These are phyloP conservation scores for Mortierella sp. DNA, from an alignment of 371 early-diverging fungal species.

Conservation along the genomic window DNA sequence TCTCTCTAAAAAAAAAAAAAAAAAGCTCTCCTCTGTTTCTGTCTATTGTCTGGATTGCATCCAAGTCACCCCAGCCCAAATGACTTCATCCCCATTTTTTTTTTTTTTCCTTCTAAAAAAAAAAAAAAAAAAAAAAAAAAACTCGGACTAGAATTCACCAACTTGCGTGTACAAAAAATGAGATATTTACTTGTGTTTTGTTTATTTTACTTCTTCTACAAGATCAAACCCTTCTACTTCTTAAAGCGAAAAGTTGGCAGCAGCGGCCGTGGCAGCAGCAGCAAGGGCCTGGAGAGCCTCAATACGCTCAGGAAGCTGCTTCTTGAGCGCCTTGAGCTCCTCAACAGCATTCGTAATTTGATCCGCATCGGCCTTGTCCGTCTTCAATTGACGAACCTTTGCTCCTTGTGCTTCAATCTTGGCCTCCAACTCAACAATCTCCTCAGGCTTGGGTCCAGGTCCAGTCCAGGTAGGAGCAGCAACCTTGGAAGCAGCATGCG, in stretches of 20 bases:
- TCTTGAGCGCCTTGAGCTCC: constrained; percentile 56
- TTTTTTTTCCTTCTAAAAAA: too few relatives aligned
- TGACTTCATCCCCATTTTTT: too few relatives aligned
- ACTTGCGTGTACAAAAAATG: neutral
- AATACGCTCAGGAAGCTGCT: constrained; percentile 51
- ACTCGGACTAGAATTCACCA: too few relatives aligned
- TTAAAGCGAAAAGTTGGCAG: constrained; percentile 33
- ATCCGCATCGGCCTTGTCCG: constrained; percentile 60
- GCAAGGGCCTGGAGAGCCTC: constrained; percentile 36
- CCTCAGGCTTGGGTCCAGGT: constrained; percentile 58
- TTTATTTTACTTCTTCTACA: neutral
- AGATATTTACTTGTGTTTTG: neutral
- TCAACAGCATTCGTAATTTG: constrained; percentile 55
- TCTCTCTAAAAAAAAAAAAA: too few relatives aligned
- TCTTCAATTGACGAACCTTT: constrained; percentile 63
- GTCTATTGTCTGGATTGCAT: too few relatives aligned
- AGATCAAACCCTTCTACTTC: too few relatives aligned
- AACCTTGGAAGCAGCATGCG: constrained; percentile 41
- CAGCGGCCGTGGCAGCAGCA: constrained; percentile 38
- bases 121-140: too few relatives aligned
- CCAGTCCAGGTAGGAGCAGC: constrained; percentile 51
- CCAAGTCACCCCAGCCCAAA: too few relatives aligned
- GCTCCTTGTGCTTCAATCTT: constrained; percentile 61
- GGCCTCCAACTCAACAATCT: constrained; percentile 59
- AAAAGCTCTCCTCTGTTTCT: too few relatives aligned